A percentile compares a stretch with the other conserved stretches of the same genome.
These are phyloP conservation scores for Gynostemma pentaphyllum DNA, from an alignment of 306 rosid species.

Conservation along the genomic window DNA sequence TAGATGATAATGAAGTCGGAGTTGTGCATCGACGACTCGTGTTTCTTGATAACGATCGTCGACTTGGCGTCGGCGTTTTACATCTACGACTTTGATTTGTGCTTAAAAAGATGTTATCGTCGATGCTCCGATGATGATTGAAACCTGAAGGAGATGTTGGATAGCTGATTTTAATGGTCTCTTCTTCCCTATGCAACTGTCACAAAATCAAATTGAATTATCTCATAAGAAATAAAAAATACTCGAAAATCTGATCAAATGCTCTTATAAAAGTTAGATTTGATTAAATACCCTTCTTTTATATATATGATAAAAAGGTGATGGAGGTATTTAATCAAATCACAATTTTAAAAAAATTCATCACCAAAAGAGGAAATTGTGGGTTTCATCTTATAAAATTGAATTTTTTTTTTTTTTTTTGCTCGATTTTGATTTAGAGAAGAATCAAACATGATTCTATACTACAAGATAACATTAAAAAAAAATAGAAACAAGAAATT, in stretches of 20 bases:
- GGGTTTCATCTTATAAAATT: not conserved
- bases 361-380: not conserved
- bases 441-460: not conserved
- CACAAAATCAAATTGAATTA: not conserved
- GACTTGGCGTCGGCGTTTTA: conserved; percentile 51
- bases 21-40: conserved; percentile 22
- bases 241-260: too few species aligned
- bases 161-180: conserved; percentile 13
- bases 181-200: conserved; percentile 5
- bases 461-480: not conserved
- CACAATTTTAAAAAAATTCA: too few species aligned
- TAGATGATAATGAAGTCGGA: conserved; percentile 16
- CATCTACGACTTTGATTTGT: conserved; percentile 36
- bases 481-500: too few species aligned
- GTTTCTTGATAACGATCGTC: conserved; percentile 24
- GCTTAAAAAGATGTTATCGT: conserved; percentile 29
- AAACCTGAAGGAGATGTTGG: conserved; percentile 17
- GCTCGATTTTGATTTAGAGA: not conserved
- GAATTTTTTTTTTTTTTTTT: not conserved
- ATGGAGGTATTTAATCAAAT: too few species aligned
- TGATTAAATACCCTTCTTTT: too few species aligned
- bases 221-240: not conserved
- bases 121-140: conserved; percentile 25
- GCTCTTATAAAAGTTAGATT: too few species aligned
- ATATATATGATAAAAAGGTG: too few species aligned